These are phyloP conservation scores for Sporothrix pseudoabietina DNA, from an alignment of 2,329 filamentous ascomycete species.

Conservation along the genomic window DNA sequence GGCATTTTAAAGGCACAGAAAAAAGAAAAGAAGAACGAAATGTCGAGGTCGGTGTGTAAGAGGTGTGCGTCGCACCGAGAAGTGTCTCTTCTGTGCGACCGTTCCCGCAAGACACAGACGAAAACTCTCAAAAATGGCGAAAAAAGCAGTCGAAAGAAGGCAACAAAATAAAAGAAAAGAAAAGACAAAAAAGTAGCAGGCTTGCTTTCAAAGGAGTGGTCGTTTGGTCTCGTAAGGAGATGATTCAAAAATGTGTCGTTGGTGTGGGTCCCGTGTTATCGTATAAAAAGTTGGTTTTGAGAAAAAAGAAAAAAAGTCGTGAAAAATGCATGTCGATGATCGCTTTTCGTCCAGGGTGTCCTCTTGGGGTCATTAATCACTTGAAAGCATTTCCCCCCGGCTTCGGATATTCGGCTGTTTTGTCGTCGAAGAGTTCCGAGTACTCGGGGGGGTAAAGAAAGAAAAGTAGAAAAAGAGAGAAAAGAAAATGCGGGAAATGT, in stretches of 20 bases:
- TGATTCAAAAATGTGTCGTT: conserved; percentile 23
- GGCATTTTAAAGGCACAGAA: conserved; percentile 33
- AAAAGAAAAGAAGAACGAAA: conserved; percentile 9
- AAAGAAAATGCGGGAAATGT: conserved; percentile 7
- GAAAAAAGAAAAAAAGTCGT: conserved; percentile 23
- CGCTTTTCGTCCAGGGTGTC: conserved; percentile 30
- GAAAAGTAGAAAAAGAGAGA: conserved; percentile 22
- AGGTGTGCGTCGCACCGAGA: background rate
- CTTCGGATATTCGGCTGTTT: background rate
- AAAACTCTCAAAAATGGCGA: conserved; percentile 9
- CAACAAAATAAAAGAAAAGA: background rate
- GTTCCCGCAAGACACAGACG: background rate
- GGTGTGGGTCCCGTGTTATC: conserved; percentile 34
- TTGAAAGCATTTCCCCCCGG: conserved; percentile 24
- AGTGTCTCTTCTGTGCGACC: background rate
- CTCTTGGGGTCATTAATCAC: conserved; percentile 34
- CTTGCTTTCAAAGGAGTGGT: conserved; percentile 31
- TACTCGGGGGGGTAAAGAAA: conserved; percentile 24
- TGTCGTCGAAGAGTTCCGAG: conserved; percentile 17
- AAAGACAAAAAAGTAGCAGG: conserved; percentile 26
- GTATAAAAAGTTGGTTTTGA: conserved; percentile 18
- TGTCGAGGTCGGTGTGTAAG: background rate
- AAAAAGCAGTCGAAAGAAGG: conserved; percentile 12
- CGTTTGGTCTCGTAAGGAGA: conserved; percentile 31
- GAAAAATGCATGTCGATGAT: conserved; percentile 32